A percentile compares a stretch with the other conserved stretches of the same genome.
Conservation (phyloP, 2,329 filamentous ascomycete genomes). For the Calonectria ilicicola region DNA sequence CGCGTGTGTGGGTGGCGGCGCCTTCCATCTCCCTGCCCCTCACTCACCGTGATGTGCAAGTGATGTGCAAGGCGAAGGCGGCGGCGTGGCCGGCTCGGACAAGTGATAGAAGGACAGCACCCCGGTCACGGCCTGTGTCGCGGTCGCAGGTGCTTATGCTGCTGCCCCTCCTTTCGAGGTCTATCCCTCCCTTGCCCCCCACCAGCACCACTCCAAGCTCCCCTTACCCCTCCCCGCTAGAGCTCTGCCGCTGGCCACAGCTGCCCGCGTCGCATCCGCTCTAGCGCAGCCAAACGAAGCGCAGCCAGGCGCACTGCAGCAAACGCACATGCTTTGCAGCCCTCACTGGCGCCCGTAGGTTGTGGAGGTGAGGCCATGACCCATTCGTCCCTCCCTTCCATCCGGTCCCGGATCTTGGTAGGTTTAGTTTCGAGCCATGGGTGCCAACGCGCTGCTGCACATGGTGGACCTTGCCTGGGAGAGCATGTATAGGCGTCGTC, state of each 20-base stretch:
- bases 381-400: constrained; percentile 11
- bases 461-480: constrained; percentile 1
- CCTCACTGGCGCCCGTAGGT: constrained; percentile 15
- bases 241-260: constrained; percentile 12
- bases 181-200: constrained; percentile 1
- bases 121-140: constrained; percentile 9
- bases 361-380: constrained; percentile 23
- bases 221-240: constrained; percentile 23
- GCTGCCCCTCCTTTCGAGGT: constrained; percentile 23
- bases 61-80: constrained; percentile 10
- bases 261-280: constrained; percentile 16
- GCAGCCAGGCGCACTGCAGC: not conserved
- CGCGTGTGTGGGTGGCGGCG: constrained; percentile 19
- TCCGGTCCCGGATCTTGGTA: constrained; percentile 5
- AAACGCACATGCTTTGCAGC: constrained; percentile 16
- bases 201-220: constrained; percentile 1
- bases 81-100: constrained; percentile 16
- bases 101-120: constrained; percentile 5
- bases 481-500: constrained; percentile 3
- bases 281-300: not conserved
- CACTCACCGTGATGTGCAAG: not conserved
- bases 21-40: constrained; percentile 23
- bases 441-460: not conserved
- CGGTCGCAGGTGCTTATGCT: not conserved
- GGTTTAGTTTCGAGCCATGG: not conserved